Conservation (phyloP, 228 moss, liverwort and hornwort species). For the Sphagnum magellanicum region DNA sequence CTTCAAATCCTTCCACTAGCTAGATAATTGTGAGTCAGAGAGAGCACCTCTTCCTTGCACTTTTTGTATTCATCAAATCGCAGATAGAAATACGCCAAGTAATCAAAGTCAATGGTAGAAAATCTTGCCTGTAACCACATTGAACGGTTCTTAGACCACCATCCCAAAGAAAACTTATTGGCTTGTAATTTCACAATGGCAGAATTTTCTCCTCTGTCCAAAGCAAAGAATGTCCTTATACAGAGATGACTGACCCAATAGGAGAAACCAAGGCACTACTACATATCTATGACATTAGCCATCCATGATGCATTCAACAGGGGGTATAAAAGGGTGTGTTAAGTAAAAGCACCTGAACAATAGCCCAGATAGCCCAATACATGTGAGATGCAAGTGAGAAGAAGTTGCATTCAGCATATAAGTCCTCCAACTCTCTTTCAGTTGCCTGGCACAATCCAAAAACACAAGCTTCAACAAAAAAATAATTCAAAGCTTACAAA, state of each 20-base stretch:
- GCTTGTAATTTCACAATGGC: not conserved
- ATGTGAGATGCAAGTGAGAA: slow-evolving; percentile 79
- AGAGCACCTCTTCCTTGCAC: slow-evolving; percentile 53
- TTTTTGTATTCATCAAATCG: slow-evolving; percentile 70
- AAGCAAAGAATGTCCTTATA: not conserved
- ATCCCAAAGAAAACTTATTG: not conserved
- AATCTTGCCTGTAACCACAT: slow-evolving; percentile 59
- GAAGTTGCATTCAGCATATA: slow-evolving; percentile 66
- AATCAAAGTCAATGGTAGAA: slow-evolving; percentile 84
- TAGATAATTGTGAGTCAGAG: slow-evolving; percentile 24
- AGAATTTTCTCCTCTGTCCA: not conserved
- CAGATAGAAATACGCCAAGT: slow-evolving; percentile 67
- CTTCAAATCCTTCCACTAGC: slow-evolving; percentile 3
- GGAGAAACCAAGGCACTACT: not conserved
- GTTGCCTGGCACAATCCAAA: slow-evolving; percentile 24
- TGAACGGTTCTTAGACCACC: too few relatives aligned
- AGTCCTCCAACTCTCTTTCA: slow-evolving; percentile 52
- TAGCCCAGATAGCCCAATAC: slow-evolving; percentile 87
- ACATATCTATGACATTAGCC: not conserved
- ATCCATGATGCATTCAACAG: not conserved
- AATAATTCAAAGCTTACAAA: too few relatives aligned
- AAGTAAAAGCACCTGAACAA: slow-evolving; percentile 64
- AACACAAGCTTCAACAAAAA: not conserved
- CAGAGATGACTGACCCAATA: not conserved
- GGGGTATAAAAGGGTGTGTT: not conserved